Base-by-base conservation (phyloP, 495 filamentous ascomycete species). In the Umbilicaria muhlenbergii region DNA sequence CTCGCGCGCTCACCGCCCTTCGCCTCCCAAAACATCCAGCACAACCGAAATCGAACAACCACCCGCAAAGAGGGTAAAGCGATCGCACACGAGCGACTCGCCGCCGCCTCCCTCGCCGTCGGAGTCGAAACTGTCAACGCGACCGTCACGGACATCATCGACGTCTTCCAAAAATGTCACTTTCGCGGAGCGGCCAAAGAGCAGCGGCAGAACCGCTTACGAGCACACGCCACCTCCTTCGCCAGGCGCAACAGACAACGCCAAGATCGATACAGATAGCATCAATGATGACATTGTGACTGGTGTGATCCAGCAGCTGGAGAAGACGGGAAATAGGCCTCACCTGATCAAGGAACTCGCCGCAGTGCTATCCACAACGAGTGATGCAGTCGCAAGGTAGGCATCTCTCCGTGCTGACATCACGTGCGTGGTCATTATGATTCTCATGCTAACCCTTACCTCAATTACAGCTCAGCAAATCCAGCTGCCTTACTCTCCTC, bases 201-300 rank as follows among this genome's bases (percentile, higher is more conserved):
- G 60, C 39, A 57, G 63, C 45, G 60, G 70, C 47, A 61, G 61
- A 34, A 40, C 32, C 34, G 58, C 64, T 21, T 72, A 78, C 52
- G 78, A 83, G 52, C 70, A 83, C 50, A 94, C 86, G 39, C 91
- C 89, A 40, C 87, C 88, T 16, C 85, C 85, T 1, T 94, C 89
- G 43, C 89, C 89, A 14, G 69, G 68, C 16, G 68, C 67, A 48
- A 60, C 50, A 32, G 61, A 54, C 33, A 54, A 65, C 55, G 55
- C 70, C 58, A 80, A 79, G 59, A 80, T 96, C 54, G 85, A 93
- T 55, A 73, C 87, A 45, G 79, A 88, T 48, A 83, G 83, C 39
- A 91, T 95, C 61, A 82, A 83, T 53, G 91, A 98, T 59, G 87
- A 94, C 48, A 92, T 98, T 45, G 88, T 98, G 35, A 79, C 91